Evolutionary conservation across 306 rosid genomes (phyloP), one percentile per base, ranked within the genome.

Genomic region (Dicorynia guianensis): DNA sequence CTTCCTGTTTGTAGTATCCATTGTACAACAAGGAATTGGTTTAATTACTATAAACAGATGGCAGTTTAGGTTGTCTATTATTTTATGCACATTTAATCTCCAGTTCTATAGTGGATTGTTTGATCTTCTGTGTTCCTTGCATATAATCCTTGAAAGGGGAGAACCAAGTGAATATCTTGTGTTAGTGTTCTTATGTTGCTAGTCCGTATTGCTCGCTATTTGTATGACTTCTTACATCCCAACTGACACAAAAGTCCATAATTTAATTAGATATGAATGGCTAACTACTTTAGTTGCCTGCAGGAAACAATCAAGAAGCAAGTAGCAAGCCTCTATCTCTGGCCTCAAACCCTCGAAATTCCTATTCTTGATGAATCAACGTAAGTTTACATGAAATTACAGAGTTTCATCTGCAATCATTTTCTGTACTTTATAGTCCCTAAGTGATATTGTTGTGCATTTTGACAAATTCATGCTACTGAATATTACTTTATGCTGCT

Each of bases 311-410:
- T 92, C 44, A 90, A 85, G 76, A 94, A 79, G 69, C 95, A 90
- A 87, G 79, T 94, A 50, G 87, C 97, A 13, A 75, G 52, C 66
- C 97, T 88, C 68, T 94, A 92, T 73, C 95, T 92, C 64, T 94
- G 98, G 98, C 97, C 98, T 67, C 97, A 79, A 74, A 77, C 72
- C 73, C 80, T 90, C 53, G 89, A 87, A 82, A 79, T 90, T 50
- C 96, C 98, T 59, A 60, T 94, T 70, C 89, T 94, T 43, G 97
- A 90, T 34, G 86, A 87, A 54, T 90, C 97, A 57, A 58, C 53
- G 98, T 94, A 78, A 84, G 98, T 81, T 72, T 20, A 40, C 69
- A 20, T 54, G 44, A 71, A 44, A 75, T 48, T 60, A 15, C 13
- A 18, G 8, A 59, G 38, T 48, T 53, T 53, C 15, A 36, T 79